Conservation (phyloP, 441 rosid species). For the Codiaeum variegatum region DNA sequence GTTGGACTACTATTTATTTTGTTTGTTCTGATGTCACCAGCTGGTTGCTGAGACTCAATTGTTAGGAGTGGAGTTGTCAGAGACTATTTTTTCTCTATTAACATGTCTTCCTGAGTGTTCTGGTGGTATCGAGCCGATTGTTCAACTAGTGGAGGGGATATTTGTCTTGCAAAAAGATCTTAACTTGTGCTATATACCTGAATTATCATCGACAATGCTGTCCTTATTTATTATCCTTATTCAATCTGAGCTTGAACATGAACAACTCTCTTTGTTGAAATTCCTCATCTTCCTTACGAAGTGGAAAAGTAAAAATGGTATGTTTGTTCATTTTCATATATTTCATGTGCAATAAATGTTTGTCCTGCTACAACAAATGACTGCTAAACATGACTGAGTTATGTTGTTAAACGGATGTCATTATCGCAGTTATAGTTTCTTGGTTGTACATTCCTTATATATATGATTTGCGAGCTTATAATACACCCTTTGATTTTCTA, state of each 20-base stretch:
- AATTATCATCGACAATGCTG: slow-evolving; percentile 48
- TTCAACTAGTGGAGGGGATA: slow-evolving; percentile 57
- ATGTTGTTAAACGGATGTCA: background rate
- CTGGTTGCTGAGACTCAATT: slow-evolving; percentile 49
- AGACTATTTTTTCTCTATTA: slow-evolving; percentile 44
- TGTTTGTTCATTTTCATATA: slow-evolving; percentile 22
- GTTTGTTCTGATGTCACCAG: slow-evolving; percentile 34
- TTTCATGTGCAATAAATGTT: background rate
- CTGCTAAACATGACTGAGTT: background rate
- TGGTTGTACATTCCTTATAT: background rate
- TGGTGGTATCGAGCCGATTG: slow-evolving; percentile 39
- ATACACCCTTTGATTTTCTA: background rate
- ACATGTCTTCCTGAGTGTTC: slow-evolving; percentile 38
- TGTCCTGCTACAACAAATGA: background rate
- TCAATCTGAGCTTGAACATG: slow-evolving; percentile 75
- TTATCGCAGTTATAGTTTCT: background rate
- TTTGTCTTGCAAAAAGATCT: slow-evolving; percentile 65
- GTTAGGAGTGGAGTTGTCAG: slow-evolving; percentile 61
- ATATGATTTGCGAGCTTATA: slow-evolving; percentile 7
- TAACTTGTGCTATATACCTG: slow-evolving; percentile 45
- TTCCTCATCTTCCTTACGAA: slow-evolving; percentile 56
- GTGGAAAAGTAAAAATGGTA: slow-evolving; percentile 79
- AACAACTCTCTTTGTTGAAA: slow-evolving; percentile 65
- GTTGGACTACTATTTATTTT: slow-evolving; percentile 5
- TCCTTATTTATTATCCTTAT: slow-evolving; percentile 54